These are phyloP conservation scores for Boletus reticulatus DNA, from an alignment of 768 basidiomycete genomes.

Conservation along the genomic window DNA sequence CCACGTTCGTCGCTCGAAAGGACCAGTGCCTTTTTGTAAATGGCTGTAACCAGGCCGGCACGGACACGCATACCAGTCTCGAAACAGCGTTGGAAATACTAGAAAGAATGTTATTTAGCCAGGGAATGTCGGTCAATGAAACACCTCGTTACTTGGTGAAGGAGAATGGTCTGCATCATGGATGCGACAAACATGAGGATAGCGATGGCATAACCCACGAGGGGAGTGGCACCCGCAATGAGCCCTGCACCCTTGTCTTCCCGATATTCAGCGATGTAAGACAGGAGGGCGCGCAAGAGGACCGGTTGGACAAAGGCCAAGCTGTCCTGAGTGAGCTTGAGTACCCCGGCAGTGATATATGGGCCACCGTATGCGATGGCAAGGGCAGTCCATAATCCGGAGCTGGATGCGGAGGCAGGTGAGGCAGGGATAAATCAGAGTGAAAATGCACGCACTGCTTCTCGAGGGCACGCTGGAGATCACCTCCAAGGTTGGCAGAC, in stretches of 20 bases:
- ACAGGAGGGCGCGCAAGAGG: constrained; percentile 72
- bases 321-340: constrained; percentile 80
- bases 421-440: background rate
- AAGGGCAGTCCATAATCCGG: constrained; percentile 71
- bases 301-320: constrained; percentile 87
- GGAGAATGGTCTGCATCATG: constrained; percentile 70
- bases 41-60: constrained; percentile 79
- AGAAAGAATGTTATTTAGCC: background rate
- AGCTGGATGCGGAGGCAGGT: constrained; percentile 33
- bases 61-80: constrained; percentile 93
- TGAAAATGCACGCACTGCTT: constrained; percentile 51
- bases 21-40: constrained; percentile 84
- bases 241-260: constrained; percentile 34
- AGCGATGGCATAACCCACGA: constrained; percentile 77
- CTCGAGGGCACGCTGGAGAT: constrained; percentile 59
- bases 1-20: constrained; percentile 84
- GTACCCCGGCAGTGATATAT: constrained; percentile 54
- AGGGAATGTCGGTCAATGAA: background rate
- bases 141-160: constrained; percentile 63
- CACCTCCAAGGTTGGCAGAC: constrained; percentile 61
- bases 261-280: constrained; percentile 82
- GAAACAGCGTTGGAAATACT: constrained; percentile 86
- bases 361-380: constrained; percentile 77
- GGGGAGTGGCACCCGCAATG: constrained; percentile 30
- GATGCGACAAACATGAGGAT: constrained; percentile 78